Base-by-base conservation (phyloP, 2,329 filamentous ascomycete genomes). In the Aspergillus luchuensis region DNA sequence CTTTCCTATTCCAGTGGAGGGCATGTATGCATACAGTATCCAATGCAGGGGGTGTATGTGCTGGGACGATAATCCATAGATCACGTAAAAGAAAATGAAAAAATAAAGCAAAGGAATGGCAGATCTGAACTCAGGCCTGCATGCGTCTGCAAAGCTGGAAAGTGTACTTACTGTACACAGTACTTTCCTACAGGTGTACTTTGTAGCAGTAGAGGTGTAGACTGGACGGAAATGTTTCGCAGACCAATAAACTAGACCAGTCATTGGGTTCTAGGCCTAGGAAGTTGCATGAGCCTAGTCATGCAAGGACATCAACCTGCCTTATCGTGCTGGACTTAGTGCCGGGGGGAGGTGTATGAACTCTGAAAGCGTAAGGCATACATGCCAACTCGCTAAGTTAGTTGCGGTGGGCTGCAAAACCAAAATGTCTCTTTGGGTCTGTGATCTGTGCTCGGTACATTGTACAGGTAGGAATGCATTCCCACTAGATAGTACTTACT, bases 251-350 rank as follows among this genome's bases (percentile, higher is more conserved):
- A 28, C 33, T 36, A 36, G 33, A 36, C 33, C 17, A 45, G 11
- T 21, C 23, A 28, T 23, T 15, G 15, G 23, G 23, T 49, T 49
- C 45, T 49, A 49, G 45, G 45, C 45, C 45, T 25, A 23, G 45
- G 21, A 43, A n/a, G 17, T 43, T 43, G 23, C 23, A 43, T 19
- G 21, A 17, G 8, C 23, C 39, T 25, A 55, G 52, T 11, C 39
- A 45, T 43, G 52, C 52, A 55, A 55, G 21, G 23, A 33, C 30
- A 28, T 43, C 21, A 38, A 45, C 52, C 41, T 55, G 38, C 52
- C 52, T 55, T 55, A 45, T 33, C 52, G 28, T 28, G 45, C 45
- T 49, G 21, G 28, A 30, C 28, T 30, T 43, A 43, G 36, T 8
- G 36, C 7, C 39, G 21, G 15, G 17, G 17, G 17, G 17, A 19